These are phyloP conservation scores for Eucalyptus coolabah DNA, from an alignment of 345 rosid species.

Conservation along the genomic window DNA sequence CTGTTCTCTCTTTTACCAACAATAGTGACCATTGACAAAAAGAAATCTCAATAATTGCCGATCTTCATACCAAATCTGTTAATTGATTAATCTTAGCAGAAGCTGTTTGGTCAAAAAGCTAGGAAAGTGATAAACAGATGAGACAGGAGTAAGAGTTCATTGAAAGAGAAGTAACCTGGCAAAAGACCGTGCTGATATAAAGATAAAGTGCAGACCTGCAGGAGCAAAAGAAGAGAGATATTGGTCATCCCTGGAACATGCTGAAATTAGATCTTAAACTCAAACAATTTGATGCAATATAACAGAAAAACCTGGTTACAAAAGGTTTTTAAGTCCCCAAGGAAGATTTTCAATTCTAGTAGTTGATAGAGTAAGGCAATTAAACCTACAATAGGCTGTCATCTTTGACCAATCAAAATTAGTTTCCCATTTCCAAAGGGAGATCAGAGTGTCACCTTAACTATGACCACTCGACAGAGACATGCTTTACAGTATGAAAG, in stretches of 20 bases:
- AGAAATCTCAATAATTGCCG: not conserved
- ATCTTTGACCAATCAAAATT: not conserved
- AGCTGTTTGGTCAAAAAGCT: not conserved
- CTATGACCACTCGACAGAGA: not conserved
- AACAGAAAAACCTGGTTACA: not conserved
- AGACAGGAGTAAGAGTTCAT: not conserved
- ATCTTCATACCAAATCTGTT: not conserved
- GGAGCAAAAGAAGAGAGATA: not conserved
- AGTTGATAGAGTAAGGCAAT: not conserved
- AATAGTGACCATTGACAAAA: not conserved
- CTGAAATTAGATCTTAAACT: not conserved
- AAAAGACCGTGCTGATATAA: constrained; percentile 43
- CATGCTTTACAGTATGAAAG: not conserved
- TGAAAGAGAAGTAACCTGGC: constrained; percentile 36
- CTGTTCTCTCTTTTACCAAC: no score
- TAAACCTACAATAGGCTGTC: not conserved
- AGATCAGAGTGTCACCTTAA: not conserved
- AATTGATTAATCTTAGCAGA: not conserved
- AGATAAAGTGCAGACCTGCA: constrained; percentile 26
- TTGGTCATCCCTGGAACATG: not conserved
- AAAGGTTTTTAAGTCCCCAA: not conserved
- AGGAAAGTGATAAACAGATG: not conserved
- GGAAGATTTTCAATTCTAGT: not conserved
- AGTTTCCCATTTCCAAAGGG: not conserved
- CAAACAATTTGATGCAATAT: not conserved